Percentiles rank a stretch among this genome's conserved stretches.
phyloP scores from a whole-genome alignment of 805 yeast species.

The Ascoidea tarda region DNA sequence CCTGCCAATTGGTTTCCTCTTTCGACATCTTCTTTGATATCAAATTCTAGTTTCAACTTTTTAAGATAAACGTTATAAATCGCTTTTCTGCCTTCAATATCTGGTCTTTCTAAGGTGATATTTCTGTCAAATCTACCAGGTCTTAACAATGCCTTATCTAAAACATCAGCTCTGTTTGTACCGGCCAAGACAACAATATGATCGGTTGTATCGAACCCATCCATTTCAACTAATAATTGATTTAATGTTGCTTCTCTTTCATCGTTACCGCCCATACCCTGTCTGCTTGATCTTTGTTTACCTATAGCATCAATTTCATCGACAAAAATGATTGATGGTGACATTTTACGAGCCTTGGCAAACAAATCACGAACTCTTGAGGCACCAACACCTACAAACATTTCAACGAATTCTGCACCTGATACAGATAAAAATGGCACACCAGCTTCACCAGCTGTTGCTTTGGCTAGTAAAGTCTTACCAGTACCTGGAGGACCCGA shows the following conservation, averaged over 20 bases:
- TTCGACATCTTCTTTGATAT: conserved; percentile 24
- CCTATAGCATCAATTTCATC: conserved; percentile 97
- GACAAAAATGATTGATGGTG: conserved; percentile 82
- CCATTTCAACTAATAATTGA: conserved; percentile 91
- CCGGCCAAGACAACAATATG: conserved; percentile 93
- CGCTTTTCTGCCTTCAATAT: conserved; percentile 77
- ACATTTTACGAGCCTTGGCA: conserved; percentile 77
- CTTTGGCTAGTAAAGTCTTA: conserved; percentile 83
- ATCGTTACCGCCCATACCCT: conserved; percentile 71
- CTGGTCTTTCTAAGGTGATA: conserved; percentile 75
- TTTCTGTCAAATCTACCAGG: conserved; percentile 95
- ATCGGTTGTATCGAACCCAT: conserved; percentile 78
- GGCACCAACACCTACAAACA: conserved; percentile 96
- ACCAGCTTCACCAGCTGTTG: conserved; percentile 94
- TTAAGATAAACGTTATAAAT: conserved; percentile 71
- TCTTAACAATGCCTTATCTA: conserved; percentile 80
- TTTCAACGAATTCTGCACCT: conserved; percentile 92
- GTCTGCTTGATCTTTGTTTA: conserved; percentile 59
- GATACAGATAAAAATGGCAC: conserved; percentile 87
- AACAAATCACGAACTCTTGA: conserved; percentile 87
- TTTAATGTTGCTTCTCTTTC: conserved; percentile 90
- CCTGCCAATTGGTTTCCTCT: conserved; percentile 57
- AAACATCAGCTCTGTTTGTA: conserved; percentile 83
- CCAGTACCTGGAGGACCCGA: conserved; percentile 98
- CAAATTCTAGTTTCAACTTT: conserved; percentile 34